phyloP scores from a whole-genome alignment of 169 alveolate species.

The Eimeria falciformis region DNA sequence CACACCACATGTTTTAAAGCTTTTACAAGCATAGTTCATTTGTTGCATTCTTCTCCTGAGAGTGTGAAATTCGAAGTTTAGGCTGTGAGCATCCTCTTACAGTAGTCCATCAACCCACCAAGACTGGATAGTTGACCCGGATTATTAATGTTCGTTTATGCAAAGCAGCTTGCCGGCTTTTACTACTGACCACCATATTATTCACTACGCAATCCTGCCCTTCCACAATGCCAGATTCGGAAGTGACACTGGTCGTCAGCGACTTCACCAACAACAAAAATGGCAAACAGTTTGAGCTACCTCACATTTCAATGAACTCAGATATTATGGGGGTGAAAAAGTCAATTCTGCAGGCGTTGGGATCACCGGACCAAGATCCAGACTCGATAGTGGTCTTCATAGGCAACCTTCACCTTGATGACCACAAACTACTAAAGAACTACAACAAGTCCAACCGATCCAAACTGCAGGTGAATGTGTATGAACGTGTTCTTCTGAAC shows the following conservation, averaged over 20 bases:
- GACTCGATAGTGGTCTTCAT: slow-evolving; percentile 42
- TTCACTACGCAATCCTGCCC: too few relatives aligned
- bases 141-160: background rate
- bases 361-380: background rate
- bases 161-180: background rate
- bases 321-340: slow-evolving; percentile 36
- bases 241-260: slow-evolving; percentile 64
- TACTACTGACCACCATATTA: background rate
- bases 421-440: slow-evolving; percentile 23
- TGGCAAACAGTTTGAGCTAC: slow-evolving; percentile 44
- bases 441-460: slow-evolving; percentile 74
- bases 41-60: background rate
- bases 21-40: too few relatives aligned
- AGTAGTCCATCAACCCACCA: too few relatives aligned
- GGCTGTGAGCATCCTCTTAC: too few relatives aligned
- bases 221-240: slow-evolving; percentile 45
- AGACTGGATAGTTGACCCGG: too few relatives aligned
- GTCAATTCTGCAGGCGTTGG: background rate
- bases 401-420: slow-evolving; percentile 44
- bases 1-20: too few relatives aligned
- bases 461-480: slow-evolving; percentile 63
- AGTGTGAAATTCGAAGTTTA: too few relatives aligned
- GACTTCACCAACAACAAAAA: slow-evolving; percentile 62
- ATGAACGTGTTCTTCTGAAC: slow-evolving; percentile 65
- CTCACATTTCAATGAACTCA: slow-evolving; percentile 24